Base-by-base conservation (phyloP, 441 rosid species). In the Bruguiera hainesii region DNA sequence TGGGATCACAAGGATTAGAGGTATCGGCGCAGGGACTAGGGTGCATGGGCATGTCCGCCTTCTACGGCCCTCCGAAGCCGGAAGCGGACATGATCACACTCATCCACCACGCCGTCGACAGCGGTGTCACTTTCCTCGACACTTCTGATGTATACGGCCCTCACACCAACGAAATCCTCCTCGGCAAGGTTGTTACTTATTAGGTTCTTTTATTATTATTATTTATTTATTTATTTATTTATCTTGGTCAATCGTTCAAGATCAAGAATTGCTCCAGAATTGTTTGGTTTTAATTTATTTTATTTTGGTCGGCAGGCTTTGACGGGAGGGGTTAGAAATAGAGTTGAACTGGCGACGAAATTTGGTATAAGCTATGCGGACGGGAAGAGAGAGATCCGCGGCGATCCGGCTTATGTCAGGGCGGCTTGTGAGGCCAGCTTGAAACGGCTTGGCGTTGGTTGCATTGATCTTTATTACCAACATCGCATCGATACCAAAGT, bases 11-110 rank as follows among this genome's bases (percentile, higher is more conserved):
- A 63, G 95, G 95, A 6, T 75, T 83, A 1, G 87, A 85, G 58
- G 87, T 85, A 1, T 85, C 94, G 3, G 89, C 81, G 1, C 90
- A 87, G 39, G 90, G 96, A 0, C 77, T 89, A 4, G 92, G 96
- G 3, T 89, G 90, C 65, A 78, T 82, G 88, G 71, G 88, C 66
- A 81, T 89, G 85, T 84, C 88, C 20, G 71, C 81, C 59, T 64
- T 69, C 68, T 84, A 83, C 35, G 88, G 87, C 42, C 71, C 86
- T 55, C 80, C 87, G 0, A 79, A 79, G 53, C 84, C 84, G 0
- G 87, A 82, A 28, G 23, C 79, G n/a, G 87, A 85, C 21, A 82
- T 78, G 75, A 51, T 85, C 42, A 51, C 73, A 42, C 83, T 87
- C 57, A 69, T 87, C 64, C 88, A 78, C 70, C 85, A 81, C 33